Percentiles rank a stretch among this genome's conserved stretches.
Evolutionary conservation across 768 basidiomycete genomes (phyloP).

Genomic region (Cytidiella melzeri): DNA sequence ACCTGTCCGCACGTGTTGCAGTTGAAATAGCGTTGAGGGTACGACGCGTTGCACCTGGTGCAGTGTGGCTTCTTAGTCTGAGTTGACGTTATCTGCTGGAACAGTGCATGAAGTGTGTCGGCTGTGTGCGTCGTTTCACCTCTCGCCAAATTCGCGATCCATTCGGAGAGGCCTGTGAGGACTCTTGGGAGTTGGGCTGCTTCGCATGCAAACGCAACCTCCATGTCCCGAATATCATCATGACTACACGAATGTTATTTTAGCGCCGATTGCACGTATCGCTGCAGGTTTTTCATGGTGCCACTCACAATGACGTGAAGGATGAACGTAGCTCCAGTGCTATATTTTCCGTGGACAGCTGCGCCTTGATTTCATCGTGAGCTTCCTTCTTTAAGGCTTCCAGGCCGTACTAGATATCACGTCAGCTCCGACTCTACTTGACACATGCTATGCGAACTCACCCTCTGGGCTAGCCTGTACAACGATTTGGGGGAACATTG

Average conservation of each 20-base stretch:
- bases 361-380: constrained; percentile 8
- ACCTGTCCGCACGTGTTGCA: not conserved
- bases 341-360: constrained; percentile 13
- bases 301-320: not conserved
- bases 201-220: not conserved
- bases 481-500: constrained; percentile 24
- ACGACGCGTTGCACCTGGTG: not conserved
- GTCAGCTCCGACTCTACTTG: no score
- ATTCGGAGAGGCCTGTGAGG: not conserved
- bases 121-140: not conserved
- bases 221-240: not conserved
- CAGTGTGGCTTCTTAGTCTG: not conserved
- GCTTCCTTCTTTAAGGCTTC: constrained; percentile 14
- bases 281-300: no score
- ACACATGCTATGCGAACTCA: no score
- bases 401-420: constrained; percentile 13
- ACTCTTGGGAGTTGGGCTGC: not conserved
- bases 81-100: not conserved
- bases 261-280: no score
- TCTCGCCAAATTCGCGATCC: not conserved
- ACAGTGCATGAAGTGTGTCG: not conserved
- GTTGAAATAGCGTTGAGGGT: not conserved
- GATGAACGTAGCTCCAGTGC: constrained; percentile 16
- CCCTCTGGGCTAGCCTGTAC: constrained; percentile 20
- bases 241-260: no score